Base-by-base conservation (phyloP, 2,329 filamentous ascomycete species). In the Stagonosporopsis tanaceti region DNA sequence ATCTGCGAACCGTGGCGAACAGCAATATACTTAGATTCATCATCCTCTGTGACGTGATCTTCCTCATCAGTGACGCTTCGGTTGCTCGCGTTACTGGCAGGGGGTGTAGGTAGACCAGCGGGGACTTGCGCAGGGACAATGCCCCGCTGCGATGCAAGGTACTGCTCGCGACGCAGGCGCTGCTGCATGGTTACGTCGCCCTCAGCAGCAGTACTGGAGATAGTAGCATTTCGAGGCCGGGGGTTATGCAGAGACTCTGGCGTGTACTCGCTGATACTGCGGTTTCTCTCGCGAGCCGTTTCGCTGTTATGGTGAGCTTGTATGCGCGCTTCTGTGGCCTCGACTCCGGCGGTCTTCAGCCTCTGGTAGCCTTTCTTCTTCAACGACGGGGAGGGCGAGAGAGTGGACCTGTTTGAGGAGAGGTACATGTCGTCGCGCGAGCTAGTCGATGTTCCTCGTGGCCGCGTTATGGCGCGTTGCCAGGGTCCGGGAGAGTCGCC, bases 211-310 rank as follows among this genome's bases (percentile, higher is more conserved):
- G 67, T 58, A 50, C 64, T 69, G 35, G 87, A 81, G 15, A 95
- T 87, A 0, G 89, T 91, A 53, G 91, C 84, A 61, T 92, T 88
- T 40, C 92, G 86, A 30, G 80, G 78, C 69, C 87, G 90, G 0
- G 89, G 83, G 47, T 90, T 84, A 40, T 87, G 82, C 62, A 89
- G 80, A 5, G 85, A 80, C 51, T 95, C 90, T 2, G 93, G 92
- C 0, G 87, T 84, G 75, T 96, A 97, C 63, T 97, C 93, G 79
- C 93, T 97, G 25, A 95, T 80, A 76, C 93, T 97, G 67, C 93
- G 85, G 74, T 95, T 93, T 57, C 91, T 85, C 12, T 81, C 80
- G 74, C 92, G 90, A 17, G 62, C 66, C 27, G 62, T 62, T 37
- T 75, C 73, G 55, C 68, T 72, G 57, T 70, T 71, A 50, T 71